phyloP scores from a whole-genome alignment of 1,139 yeast species.

The Zhuliangozyma blackwelliae region DNA sequence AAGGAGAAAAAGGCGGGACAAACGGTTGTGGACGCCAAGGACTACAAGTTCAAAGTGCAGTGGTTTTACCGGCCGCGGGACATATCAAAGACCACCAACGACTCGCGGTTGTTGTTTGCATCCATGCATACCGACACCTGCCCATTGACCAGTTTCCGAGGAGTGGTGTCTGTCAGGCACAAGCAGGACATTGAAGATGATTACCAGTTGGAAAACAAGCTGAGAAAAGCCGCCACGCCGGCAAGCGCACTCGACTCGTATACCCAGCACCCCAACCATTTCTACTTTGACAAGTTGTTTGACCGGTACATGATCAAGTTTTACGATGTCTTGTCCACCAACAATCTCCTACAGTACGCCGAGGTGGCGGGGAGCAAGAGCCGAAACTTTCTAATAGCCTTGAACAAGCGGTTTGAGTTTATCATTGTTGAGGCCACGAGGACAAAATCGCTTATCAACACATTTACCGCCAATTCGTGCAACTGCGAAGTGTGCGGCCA shows the following conservation, averaged over 20 bases:
- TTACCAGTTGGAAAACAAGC: constrained; percentile 6
- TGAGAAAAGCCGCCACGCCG: constrained; percentile 7
- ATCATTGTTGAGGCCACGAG: constrained; percentile 74
- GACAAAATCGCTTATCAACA: constrained; percentile 57
- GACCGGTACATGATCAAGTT: constrained; percentile 83
- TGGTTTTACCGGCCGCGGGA: constrained; percentile 94
- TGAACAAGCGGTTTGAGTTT: constrained; percentile 65
- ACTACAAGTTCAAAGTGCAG: constrained; percentile 66
- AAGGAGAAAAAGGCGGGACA: constrained; percentile 1
- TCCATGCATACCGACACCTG: constrained; percentile 87
- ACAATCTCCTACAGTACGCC: constrained; percentile 47
- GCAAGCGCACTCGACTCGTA: constrained; percentile 41
- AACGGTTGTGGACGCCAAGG: constrained; percentile 34
- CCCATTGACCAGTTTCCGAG: constrained; percentile 73
- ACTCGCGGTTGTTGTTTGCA: constrained; percentile 74
- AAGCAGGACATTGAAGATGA: constrained; percentile 57
- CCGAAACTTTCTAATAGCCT: constrained; percentile 52
- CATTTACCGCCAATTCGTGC: constrained; percentile 51
- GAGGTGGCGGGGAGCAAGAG: constrained; percentile 53
- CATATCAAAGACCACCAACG: constrained; percentile 61
- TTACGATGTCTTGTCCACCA: constrained; percentile 59
- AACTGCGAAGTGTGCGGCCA: constrained; percentile 72
- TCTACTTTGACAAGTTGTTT: constrained; percentile 82
- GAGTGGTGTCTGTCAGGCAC: constrained; percentile 68
- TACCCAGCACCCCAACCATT: constrained; percentile 58